Evolutionary conservation across 2,329 filamentous ascomycete genomes (phyloP).

Genomic region (Neoarthrinium moseri): DNA sequence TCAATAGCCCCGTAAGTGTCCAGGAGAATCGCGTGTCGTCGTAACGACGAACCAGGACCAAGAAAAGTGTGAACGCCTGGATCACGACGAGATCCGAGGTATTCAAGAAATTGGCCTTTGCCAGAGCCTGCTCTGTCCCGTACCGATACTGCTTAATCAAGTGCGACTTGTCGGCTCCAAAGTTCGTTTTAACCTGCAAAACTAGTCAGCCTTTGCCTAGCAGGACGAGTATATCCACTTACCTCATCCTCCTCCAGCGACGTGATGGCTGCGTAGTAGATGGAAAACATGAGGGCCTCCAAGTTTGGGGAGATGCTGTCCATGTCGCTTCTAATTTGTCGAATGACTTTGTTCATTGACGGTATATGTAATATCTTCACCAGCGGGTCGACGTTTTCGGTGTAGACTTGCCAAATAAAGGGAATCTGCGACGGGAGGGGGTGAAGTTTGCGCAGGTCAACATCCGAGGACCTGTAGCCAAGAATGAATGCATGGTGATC

Average conservation of each 20-base stretch:
- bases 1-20: constrained; percentile 63
- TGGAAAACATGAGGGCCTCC: constrained; percentile 63
- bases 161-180: constrained; percentile 45
- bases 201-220: constrained; percentile 12
- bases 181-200: constrained; percentile 49
- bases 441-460: constrained; percentile 64
- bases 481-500: constrained; percentile 72
- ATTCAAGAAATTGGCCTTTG: constrained; percentile 60
- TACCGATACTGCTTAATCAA: constrained; percentile 49
- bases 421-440: constrained; percentile 64
- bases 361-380: constrained; percentile 72
- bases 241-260: constrained; percentile 63
- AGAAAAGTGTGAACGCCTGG: constrained; percentile 61
- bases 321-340: constrained; percentile 58
- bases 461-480: constrained; percentile 69
- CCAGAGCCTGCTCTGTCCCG: constrained; percentile 57
- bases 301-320: constrained; percentile 54
- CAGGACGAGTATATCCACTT: constrained; percentile 11
- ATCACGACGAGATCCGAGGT: constrained; percentile 58
- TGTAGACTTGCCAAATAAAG: constrained; percentile 68
- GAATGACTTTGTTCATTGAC: constrained; percentile 60
- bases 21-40: constrained; percentile 57
- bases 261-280: constrained; percentile 58
- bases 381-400: constrained; percentile 72
- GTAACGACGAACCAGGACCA: constrained; percentile 50